Base-by-base conservation (phyloP, 2,329 filamentous ascomycete genomes). In the Hymenotorrendiella dingleyae region DNA sequence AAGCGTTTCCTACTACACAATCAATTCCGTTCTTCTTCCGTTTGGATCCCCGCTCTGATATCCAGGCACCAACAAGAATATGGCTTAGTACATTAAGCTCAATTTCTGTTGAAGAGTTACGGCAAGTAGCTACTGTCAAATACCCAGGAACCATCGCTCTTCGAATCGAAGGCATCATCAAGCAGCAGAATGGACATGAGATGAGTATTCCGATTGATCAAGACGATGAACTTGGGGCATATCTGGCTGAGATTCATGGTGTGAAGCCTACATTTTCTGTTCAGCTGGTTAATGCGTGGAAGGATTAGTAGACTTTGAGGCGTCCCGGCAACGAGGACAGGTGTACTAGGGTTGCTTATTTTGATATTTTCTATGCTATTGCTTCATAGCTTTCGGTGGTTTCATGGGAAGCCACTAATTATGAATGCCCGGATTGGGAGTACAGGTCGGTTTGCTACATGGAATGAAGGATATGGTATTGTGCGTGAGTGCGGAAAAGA, bases 141-240 rank as follows among this genome's bases (percentile, higher is more conserved):
- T 79, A 80, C 46, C 76, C 79, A 0, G 77, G 76, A 6, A 72
- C 73, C 0, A 57, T 73, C 11, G 76, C 83, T 38, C 64, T 73
- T 24, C 73, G 72, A 21, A 71, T 89, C 12, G 78, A 87, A 54
- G 85, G 84, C 2, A 64, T 86, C 20, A 69, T 86, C 38, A 77
- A 74, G 55, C 71, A 78, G 54, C 70, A 66, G 11, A 71, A 48
- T 32, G 59, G 57, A 7, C 71, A 71, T 37, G 82, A 86, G 56
- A 68, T 84, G 33, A 68, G 68, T 12, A 74, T 86, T 55, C 66
- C 72, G 42, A 82, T 91, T 53, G 80, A 82, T 42, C 73, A 80
- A 29, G 82, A 90, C 54, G 76, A 79, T 48, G 84, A 91, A 64
- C 61, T 93, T 48, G 73, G 74, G 46, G 82, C 81, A 0, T 91